Evolutionary conservation across 768 basidiomycete species (phyloP).

Genomic region (Collybia nuda): DNA sequence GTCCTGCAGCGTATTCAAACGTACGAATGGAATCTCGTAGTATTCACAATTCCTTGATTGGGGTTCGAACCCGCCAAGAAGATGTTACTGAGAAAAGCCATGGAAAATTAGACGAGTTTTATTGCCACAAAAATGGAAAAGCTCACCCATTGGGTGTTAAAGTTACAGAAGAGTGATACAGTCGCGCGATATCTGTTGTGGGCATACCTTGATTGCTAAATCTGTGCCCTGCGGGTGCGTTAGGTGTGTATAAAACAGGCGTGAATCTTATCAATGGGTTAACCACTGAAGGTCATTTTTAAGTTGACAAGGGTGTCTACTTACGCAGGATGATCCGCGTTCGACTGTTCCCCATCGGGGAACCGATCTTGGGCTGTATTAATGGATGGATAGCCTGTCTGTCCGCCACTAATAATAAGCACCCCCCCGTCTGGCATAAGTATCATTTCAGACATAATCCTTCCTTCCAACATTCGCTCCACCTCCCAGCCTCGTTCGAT

Average conservation of each 20-base stretch:
- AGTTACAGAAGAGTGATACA: slow-evolving; percentile 65
- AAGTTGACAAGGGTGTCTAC: not conserved
- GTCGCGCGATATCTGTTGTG: slow-evolving; percentile 43
- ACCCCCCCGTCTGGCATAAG: slow-evolving; percentile 40
- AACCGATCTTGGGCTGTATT: slow-evolving; percentile 24
- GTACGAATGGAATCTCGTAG: slow-evolving; percentile 17
- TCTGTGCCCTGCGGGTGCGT: slow-evolving; percentile 37
- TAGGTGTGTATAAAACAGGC: slow-evolving; percentile 48
- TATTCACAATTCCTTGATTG: slow-evolving; percentile 25
- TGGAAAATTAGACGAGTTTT: slow-evolving; percentile 9
- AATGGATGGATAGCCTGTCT: slow-evolving; percentile 24
- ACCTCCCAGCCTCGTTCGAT: slow-evolving; percentile 44
- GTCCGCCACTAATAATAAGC: slow-evolving; percentile 43
- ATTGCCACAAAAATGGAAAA: slow-evolving; percentile 31
- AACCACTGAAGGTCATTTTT: slow-evolving; percentile 22
- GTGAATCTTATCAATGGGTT: slow-evolving; percentile 24
- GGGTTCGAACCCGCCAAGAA: slow-evolving; percentile 46
- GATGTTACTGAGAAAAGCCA: not conserved
- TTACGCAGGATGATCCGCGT: slow-evolving; percentile 33
- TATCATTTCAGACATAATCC: slow-evolving; percentile 37
- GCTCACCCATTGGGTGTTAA: slow-evolving; percentile 56
- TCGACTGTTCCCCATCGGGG: slow-evolving; percentile 24
- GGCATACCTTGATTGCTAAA: slow-evolving; percentile 46
- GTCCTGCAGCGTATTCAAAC: too few species aligned
- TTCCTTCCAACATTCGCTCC: slow-evolving; percentile 41